Conservation (phyloP, 257 asterid species). For the Jacaranda mimosifolia region DNA sequence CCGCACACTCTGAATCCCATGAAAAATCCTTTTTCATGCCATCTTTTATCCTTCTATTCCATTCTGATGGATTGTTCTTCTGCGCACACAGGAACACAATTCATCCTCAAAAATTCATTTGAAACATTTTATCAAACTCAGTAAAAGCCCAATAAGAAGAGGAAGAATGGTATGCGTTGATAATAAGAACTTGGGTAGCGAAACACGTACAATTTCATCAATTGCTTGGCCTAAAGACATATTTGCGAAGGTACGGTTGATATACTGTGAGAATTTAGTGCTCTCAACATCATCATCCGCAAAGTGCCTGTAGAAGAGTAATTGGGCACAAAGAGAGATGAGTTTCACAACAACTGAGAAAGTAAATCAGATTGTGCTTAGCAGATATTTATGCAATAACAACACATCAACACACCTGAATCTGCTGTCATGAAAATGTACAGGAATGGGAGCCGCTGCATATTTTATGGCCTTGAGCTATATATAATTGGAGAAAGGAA, state of each 20-base stretch:
- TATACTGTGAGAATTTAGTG: conserved; percentile 51
- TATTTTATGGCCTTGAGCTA: conserved; percentile 80
- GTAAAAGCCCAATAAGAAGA: background rate
- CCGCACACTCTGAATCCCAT: conserved; percentile 76
- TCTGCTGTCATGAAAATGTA: conserved; percentile 47
- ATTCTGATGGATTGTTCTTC: conserved; percentile 61
- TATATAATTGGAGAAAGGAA: conserved; percentile 5
- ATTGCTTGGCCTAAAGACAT: conserved; percentile 69
- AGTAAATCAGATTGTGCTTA: conserved; percentile 18
- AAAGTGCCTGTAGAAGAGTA: conserved; percentile 52
- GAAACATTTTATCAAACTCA: background rate
- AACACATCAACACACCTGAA: conserved; percentile 48
- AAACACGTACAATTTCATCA: conserved; percentile 66
- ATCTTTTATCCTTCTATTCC: conserved; percentile 60
- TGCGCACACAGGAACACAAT: conserved; percentile 39
- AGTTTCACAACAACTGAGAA: conserved; percentile 24
- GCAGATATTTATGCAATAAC: conserved; percentile 2
- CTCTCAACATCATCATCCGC: conserved; percentile 47
- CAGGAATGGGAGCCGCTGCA: conserved; percentile 71
- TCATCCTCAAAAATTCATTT: background rate
- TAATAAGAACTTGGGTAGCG: background rate
- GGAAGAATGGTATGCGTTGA: too few relatives aligned
- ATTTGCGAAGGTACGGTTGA: conserved; percentile 52
- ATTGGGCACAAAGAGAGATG: conserved; percentile 3
- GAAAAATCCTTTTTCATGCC: conserved; percentile 76